These are phyloP conservation scores for Talaromyces adpressus DNA, from an alignment of 495 filamentous ascomycete genomes.

Conservation along the genomic window DNA sequence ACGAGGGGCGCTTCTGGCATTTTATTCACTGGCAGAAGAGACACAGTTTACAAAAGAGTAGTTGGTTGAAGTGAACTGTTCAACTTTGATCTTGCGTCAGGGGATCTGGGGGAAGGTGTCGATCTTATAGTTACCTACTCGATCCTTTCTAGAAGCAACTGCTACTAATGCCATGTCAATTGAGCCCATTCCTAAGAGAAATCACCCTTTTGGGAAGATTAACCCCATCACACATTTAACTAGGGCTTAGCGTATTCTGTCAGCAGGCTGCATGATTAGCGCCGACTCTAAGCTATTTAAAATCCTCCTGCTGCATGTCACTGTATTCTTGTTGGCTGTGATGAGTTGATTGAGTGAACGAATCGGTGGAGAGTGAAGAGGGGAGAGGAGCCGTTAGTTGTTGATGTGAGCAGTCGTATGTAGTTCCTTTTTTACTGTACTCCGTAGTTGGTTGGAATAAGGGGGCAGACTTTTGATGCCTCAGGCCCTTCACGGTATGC, in stretches of 20 bases:
- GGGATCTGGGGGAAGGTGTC: not conserved
- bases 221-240: too few species aligned
- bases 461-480: not conserved
- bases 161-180: not conserved
- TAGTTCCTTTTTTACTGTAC: not conserved
- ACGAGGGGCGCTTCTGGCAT: slow-evolving; percentile 1
- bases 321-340: slow-evolving; percentile 28
- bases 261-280: slow-evolving; percentile 1
- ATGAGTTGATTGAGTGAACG: slow-evolving; percentile 27
- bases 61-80: too few species aligned
- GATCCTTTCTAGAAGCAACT: not conserved
- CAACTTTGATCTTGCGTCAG: not conserved
- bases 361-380: slow-evolving; percentile 33
- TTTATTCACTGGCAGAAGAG: not conserved
- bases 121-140: not conserved
- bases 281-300: not conserved
- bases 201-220: not conserved
- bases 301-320: not conserved
- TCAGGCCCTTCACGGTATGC: not conserved
- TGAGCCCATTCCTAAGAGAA: not conserved
- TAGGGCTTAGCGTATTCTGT: not conserved
- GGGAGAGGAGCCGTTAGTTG: slow-evolving; percentile 11
- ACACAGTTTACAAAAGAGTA: too few species aligned
- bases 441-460: too few species aligned
- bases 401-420: not conserved